Percentiles rank a stretch among this genome's conserved stretches.
Conservation (phyloP, 2,329 filamentous ascomycete genomes). For the Colletotrichum orbiculare region DNA sequence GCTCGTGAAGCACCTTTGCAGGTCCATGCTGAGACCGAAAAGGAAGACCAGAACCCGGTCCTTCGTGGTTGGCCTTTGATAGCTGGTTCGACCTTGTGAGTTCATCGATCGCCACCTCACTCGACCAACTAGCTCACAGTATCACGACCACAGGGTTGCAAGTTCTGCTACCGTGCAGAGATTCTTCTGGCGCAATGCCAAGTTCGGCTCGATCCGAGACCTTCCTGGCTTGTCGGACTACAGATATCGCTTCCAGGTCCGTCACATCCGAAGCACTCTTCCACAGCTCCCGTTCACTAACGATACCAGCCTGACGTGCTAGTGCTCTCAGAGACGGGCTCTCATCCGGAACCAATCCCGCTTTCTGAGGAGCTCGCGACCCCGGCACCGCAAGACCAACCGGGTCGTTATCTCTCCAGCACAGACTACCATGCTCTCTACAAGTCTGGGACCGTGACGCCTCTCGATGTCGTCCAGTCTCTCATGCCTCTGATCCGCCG, state of each 20-base stretch:
- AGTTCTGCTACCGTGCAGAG: slow-evolving; percentile 71
- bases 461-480: slow-evolving; percentile 75
- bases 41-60: slow-evolving; percentile 72
- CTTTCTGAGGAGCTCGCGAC: slow-evolving; percentile 51
- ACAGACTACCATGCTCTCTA: slow-evolving; percentile 84
- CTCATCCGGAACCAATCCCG: slow-evolving; percentile 34
- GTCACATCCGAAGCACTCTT: slow-evolving; percentile 32
- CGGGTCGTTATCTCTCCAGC: slow-evolving; percentile 73
- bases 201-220: slow-evolving; percentile 60
- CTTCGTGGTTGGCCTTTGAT: slow-evolving; percentile 74
- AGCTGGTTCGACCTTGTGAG: slow-evolving; percentile 71
- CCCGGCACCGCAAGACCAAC: slow-evolving; percentile 52
- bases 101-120: slow-evolving; percentile 21
- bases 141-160: slow-evolving; percentile 59
- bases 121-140: not conserved
- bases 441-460: slow-evolving; percentile 75
- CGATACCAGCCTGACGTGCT: slow-evolving; percentile 65
- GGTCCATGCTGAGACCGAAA: slow-evolving; percentile 9
- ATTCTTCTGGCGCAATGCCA: slow-evolving; percentile 76
- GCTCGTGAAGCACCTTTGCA: slow-evolving; percentile 26
- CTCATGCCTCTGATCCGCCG: slow-evolving; percentile 78
- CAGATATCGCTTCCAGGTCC: slow-evolving; percentile 61
- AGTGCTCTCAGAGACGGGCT: slow-evolving; percentile 54
- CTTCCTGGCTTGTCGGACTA: slow-evolving; percentile 58
- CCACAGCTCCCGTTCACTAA: not conserved